phyloP scores from a whole-genome alignment of 495 filamentous ascomycete genomes.

The Niebla homalea region DNA sequence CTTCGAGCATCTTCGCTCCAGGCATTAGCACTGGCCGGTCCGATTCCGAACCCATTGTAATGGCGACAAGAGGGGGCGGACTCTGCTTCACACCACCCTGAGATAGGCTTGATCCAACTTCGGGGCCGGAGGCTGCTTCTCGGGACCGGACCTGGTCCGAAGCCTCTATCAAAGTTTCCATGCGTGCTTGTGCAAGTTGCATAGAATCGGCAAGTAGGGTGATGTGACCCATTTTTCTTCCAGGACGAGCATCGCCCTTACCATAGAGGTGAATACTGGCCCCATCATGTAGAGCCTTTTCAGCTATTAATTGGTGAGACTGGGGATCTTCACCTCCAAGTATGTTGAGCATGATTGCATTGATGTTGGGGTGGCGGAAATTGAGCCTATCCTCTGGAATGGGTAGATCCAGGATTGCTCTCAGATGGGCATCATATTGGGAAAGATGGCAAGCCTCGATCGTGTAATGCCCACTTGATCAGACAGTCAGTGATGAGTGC shows the following conservation, averaged over 20 bases:
- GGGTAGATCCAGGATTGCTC: constrained; percentile 69
- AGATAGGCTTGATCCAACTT: background rate
- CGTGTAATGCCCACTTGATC: constrained; percentile 63
- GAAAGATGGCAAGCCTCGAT: constrained; percentile 87
- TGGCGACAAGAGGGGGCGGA: constrained; percentile 52
- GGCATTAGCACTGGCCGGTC: constrained; percentile 70
- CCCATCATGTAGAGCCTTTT: constrained; percentile 44
- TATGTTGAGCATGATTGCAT: constrained; percentile 91
- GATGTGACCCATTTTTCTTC: constrained; percentile 91
- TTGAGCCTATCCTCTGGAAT: constrained; percentile 47
- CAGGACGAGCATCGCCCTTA: constrained; percentile 69
- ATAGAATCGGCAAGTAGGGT: constrained; percentile 61
- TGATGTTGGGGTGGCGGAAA: constrained; percentile 42
- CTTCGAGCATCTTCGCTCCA: constrained; percentile 60
- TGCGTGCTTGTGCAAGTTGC: constrained; percentile 55
- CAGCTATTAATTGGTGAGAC: constrained; percentile 56
- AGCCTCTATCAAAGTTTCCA: constrained; percentile 49
- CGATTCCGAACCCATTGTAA: constrained; percentile 93
- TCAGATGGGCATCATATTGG: constrained; percentile 83
- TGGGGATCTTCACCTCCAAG: constrained; percentile 60
- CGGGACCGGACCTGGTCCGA: constrained; percentile 53
- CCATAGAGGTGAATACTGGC: constrained; percentile 79
- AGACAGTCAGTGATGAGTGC: background rate
- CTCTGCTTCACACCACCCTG: constrained; percentile 6
- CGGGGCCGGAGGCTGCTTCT: constrained; percentile 25